Percentiles rank a stretch among this genome's conserved stretches.
Conservation (phyloP, 345 rosid species). For the Abelmoschus esculentus region DNA sequence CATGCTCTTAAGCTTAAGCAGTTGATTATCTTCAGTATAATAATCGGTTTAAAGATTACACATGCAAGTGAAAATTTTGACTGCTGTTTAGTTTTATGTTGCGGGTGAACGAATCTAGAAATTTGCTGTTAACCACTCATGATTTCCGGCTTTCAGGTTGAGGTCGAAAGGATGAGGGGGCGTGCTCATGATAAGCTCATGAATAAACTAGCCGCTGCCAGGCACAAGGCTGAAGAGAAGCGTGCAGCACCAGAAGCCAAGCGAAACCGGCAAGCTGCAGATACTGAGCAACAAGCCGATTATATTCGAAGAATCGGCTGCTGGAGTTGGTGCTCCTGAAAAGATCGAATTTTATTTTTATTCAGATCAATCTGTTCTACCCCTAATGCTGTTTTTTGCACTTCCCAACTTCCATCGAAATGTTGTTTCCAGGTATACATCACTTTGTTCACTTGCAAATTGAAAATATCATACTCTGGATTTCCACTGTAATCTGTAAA, state of each 20-base stretch:
- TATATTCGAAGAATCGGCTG: constrained; percentile 62
- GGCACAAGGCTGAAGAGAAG: constrained; percentile 64
- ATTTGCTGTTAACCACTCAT: background rate
- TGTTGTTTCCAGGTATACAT: background rate
- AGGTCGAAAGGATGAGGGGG: constrained; percentile 73
- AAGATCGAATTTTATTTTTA: background rate
- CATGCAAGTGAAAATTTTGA: background rate
- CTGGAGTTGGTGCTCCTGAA: constrained; percentile 53
- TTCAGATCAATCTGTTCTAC: background rate
- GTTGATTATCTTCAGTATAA: too few species aligned
- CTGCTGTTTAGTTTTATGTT: background rate
- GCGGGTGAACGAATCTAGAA: background rate
- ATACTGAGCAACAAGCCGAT: constrained; percentile 62
- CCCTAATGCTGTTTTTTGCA: background rate
- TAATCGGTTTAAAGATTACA: background rate
- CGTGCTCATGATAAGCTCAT: constrained; percentile 59
- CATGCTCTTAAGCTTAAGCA: too few species aligned
- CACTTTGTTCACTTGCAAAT: background rate
- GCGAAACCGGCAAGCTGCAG: constrained; percentile 47
- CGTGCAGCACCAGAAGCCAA: constrained; percentile 60
- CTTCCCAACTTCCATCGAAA: background rate
- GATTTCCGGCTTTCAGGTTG: constrained; percentile 39
- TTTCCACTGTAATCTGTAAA: background rate
- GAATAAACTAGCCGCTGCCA: constrained; percentile 62
- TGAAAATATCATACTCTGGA: background rate